Evolutionary conservation across 1,139 yeast species (phyloP).

Genomic region (Kodamaea sp.): DNA sequence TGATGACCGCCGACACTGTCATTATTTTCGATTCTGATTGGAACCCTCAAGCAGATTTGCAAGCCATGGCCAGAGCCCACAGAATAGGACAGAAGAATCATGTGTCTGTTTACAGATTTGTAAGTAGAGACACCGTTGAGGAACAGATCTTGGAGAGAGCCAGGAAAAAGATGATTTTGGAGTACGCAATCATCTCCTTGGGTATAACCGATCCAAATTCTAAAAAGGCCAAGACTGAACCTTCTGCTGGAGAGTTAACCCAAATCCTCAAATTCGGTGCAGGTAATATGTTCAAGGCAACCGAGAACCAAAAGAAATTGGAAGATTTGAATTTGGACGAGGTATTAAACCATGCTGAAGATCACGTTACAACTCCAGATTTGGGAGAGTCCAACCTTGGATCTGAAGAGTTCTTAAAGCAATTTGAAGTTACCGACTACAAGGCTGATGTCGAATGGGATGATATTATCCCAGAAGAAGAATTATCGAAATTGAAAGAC

Average conservation of each 20-base stretch:
- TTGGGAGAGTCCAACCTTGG: constrained; percentile 95
- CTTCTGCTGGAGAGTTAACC: constrained; percentile 79
- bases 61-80: constrained; percentile 99
- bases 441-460: constrained; percentile 99
- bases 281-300: constrained; percentile 94
- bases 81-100: constrained; percentile 98
- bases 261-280: constrained; percentile 98
- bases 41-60: constrained; percentile 98
- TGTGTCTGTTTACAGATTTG: constrained; percentile 95
- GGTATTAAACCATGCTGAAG: constrained; percentile 95
- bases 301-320: constrained; percentile 88
- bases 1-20: constrained; percentile 99
- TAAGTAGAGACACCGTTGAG: constrained; percentile 95
- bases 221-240: constrained; percentile 57
- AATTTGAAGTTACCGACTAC: constrained; percentile 97
- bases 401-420: constrained; percentile 95
- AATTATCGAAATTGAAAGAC: constrained; percentile 81
- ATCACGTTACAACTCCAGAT: constrained; percentile 94
- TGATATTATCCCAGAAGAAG: constrained; percentile 97
- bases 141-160: constrained; percentile 97
- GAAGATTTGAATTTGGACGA: constrained; percentile 96
- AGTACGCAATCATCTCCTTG: constrained; percentile 92
- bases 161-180: constrained; percentile 95
- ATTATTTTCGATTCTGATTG: constrained; percentile 97
- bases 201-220: constrained; percentile 82